A percentile compares a stretch with the other conserved stretches of the same genome.
phyloP scores from a whole-genome alignment of 352 stramenopile species.

The Phytopythium sindhum region DNA sequence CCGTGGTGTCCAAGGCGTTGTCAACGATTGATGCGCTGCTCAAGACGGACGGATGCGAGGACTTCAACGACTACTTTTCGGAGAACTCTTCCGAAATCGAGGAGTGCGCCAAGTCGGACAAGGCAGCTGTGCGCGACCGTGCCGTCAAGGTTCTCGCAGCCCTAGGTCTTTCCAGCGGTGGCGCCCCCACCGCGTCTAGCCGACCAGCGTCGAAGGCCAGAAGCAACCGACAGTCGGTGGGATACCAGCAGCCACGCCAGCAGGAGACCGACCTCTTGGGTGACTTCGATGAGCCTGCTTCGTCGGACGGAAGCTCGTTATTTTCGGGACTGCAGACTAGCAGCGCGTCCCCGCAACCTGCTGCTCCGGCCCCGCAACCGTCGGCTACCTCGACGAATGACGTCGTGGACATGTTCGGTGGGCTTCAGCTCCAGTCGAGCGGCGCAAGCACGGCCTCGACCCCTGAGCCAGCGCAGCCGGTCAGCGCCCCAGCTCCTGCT shows the following conservation, averaged over 20 bases:
- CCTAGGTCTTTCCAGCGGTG: slow-evolving; percentile 42
- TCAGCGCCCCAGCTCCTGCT: slow-evolving; percentile 17
- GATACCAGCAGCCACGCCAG: slow-evolving; percentile 32
- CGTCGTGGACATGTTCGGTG: slow-evolving; percentile 75
- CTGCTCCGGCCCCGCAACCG: slow-evolving; percentile 19
- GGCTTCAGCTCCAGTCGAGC: slow-evolving; percentile 55
- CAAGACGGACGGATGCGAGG: slow-evolving; percentile 75
- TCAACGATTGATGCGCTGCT: slow-evolving; percentile 91
- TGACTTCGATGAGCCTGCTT: slow-evolving; percentile 50
- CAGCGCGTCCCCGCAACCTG: slow-evolving; percentile 20
- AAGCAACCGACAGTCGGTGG: slow-evolving; percentile 4
- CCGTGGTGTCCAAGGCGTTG: slow-evolving; percentile 91
- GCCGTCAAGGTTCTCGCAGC: slow-evolving; percentile 70
- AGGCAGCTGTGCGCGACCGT: slow-evolving; percentile 71
- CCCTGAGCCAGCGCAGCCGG: slow-evolving; percentile 16
- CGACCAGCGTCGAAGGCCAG: slow-evolving; percentile 12
- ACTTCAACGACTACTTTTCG: slow-evolving; percentile 82
- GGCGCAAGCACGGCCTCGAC: slow-evolving; percentile 21
- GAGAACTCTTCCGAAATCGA: slow-evolving; percentile 81
- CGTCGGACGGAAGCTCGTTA: slow-evolving; percentile 28
- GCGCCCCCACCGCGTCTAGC: slow-evolving; percentile 12
- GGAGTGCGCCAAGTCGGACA: slow-evolving; percentile 66
- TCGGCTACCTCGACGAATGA: slow-evolving; percentile 23
- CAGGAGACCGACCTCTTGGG: slow-evolving; percentile 67
- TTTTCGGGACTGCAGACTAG: slow-evolving; percentile 65